Percentiles rank a stretch among this genome's conserved stretches.
These are phyloP conservation scores for Novymonas esmeraldas DNA, from an alignment of 208 protist species.

Conservation along the genomic window DNA sequence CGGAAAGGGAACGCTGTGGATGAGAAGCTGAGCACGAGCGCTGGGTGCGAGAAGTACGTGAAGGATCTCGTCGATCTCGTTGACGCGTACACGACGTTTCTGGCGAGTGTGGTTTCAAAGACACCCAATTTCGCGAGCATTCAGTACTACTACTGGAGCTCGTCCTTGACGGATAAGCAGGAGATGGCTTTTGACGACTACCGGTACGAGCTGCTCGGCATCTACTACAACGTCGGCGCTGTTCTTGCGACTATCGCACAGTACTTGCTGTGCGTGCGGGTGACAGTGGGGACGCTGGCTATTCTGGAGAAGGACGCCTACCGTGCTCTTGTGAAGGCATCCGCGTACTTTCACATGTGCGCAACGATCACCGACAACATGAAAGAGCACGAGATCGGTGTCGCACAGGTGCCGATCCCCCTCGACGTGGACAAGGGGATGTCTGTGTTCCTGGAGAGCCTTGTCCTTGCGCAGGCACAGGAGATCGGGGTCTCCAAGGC, in stretches of 20 bases:
- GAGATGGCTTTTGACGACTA: constrained; percentile 67
- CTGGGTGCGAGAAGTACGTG: constrained; percentile 36
- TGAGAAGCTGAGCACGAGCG: constrained; percentile 17
- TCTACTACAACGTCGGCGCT: constrained; percentile 72
- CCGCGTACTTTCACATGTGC: constrained; percentile 62
- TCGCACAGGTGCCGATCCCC: constrained; percentile 35
- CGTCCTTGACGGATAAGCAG: constrained; percentile 40
- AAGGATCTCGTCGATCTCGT: constrained; percentile 27
- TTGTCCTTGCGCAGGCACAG: constrained; percentile 67
- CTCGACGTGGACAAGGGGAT: constrained; percentile 37
- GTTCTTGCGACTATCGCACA: constrained; percentile 60
- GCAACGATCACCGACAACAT: constrained; percentile 40
- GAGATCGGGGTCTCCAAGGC: constrained; percentile 61
- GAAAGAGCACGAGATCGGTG: constrained; percentile 39
- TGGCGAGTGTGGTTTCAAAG: constrained; percentile 38
- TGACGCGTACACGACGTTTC: constrained; percentile 37
- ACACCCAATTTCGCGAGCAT: constrained; percentile 39
- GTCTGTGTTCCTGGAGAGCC: constrained; percentile 36
- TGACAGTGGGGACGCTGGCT: constrained; percentile 31
- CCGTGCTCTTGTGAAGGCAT: constrained; percentile 53
- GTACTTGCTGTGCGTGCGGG: constrained; percentile 42
- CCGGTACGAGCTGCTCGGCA: constrained; percentile 63
- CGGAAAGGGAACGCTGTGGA: constrained; percentile 18
- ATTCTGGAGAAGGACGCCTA: constrained; percentile 72
- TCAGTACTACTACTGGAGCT: constrained; percentile 65